Evolutionary conservation across 208 protist genomes (phyloP).

Genomic region (Acanthamoeba sp.): DNA sequence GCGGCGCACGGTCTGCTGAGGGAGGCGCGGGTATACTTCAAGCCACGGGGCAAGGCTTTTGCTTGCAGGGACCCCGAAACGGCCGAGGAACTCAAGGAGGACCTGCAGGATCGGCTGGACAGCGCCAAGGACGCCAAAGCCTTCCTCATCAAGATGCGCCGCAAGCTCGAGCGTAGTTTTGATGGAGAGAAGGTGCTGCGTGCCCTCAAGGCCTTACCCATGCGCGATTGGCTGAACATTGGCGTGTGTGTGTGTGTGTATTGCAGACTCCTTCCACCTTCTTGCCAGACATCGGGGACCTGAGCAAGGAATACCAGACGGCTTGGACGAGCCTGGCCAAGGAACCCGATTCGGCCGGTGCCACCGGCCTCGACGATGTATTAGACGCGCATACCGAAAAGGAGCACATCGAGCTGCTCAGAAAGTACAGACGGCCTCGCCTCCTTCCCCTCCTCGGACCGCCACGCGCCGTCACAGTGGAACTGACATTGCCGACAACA

Average conservation of each 20-base stretch:
- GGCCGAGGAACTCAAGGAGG: neutral
- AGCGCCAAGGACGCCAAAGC: neutral
- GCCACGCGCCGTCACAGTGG: too few species aligned
- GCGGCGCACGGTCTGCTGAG: slow-evolving; percentile 6
- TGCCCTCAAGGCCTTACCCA: neutral
- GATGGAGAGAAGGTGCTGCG: neutral
- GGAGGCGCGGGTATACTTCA: slow-evolving; percentile 22
- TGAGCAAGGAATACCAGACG: neutral
- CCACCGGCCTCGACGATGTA: too few species aligned
- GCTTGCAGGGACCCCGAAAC: neutral
- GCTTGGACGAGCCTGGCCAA: neutral
- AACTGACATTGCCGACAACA: too few species aligned
- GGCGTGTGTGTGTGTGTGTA: too few species aligned
- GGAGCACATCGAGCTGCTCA: neutral
- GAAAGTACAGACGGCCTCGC: neutral
- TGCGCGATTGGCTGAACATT: neutral
- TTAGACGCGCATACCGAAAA: neutral
- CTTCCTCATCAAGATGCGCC: slow-evolving; percentile 20
- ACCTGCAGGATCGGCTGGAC: neutral
- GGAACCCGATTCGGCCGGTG: too few species aligned
- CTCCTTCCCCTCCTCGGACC: too few species aligned
- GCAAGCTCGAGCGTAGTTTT: neutral
- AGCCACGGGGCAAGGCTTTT: slow-evolving; percentile 22
- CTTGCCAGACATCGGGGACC: slow-evolving; percentile 19
- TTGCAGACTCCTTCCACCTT: neutral